Evolutionary conservation across 108 stramenopile genomes (phyloP).

Genomic region (Pseudonitzschia delicatissima): DNA sequence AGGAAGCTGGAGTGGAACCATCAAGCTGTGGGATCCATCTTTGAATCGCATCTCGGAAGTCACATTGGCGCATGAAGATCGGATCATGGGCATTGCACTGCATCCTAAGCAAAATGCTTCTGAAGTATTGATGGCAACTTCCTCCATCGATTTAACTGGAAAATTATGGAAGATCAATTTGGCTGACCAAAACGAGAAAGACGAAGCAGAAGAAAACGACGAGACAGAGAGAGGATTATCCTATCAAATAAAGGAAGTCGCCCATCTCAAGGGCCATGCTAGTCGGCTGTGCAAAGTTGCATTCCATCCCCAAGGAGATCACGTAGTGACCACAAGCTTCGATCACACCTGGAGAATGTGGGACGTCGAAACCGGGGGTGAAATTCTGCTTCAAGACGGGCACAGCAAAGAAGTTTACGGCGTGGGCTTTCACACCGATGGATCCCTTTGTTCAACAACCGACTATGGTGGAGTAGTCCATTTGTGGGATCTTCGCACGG

Average conservation of each 20-base stretch:
- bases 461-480: constrained; percentile 92
- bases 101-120: not conserved
- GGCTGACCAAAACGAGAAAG: constrained; percentile 38
- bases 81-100: constrained; percentile 72
- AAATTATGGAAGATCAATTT: constrained; percentile 61
- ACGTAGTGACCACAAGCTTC: constrained; percentile 91
- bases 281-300: constrained; percentile 88
- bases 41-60: constrained; percentile 62
- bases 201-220: constrained; percentile 16
- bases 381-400: constrained; percentile 95
- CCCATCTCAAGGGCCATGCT: constrained; percentile 83
- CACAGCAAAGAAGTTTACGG: constrained; percentile 91
- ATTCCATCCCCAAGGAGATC: constrained; percentile 88
- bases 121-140: constrained; percentile 56
- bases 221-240: constrained; percentile 16
- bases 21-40: constrained; percentile 90
- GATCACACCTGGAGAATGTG: constrained; percentile 99
- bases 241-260: constrained; percentile 54
- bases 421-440: constrained; percentile 94
- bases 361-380: constrained; percentile 91
- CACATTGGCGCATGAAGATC: constrained; percentile 76
- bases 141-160: constrained; percentile 83
- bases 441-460: constrained; percentile 89
- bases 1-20: constrained; percentile 87
- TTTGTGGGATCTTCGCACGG: constrained; percentile 96